Evolutionary conservation across 805 yeast genomes (phyloP).

Genomic region (Kockiozyma suomiensis): DNA sequence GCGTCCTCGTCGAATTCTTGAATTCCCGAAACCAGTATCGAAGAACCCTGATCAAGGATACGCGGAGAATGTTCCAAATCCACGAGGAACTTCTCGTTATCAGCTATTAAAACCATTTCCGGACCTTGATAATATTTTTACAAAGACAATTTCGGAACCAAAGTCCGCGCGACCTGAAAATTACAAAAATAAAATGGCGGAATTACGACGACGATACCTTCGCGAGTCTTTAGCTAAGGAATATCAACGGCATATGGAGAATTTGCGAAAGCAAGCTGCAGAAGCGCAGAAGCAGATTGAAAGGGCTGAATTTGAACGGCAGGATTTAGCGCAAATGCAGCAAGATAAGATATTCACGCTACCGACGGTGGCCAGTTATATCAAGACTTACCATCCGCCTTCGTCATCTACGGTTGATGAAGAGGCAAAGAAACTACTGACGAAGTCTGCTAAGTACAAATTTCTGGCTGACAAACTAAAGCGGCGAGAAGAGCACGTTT

Average conservation of each 20-base stretch:
- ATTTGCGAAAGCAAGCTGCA: background rate
- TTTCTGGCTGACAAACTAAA: background rate
- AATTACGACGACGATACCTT: constrained; percentile 14
- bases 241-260: constrained; percentile 2
- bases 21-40: constrained; percentile 8
- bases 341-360: constrained; percentile 19
- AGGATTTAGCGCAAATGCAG: constrained; percentile 1
- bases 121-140: constrained; percentile 8
- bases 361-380: constrained; percentile 18
- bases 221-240: constrained; percentile 6
- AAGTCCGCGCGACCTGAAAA: background rate
- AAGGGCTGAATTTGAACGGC: constrained; percentile 5
- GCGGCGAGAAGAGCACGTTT: background rate
- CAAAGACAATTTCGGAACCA: constrained; percentile 10
- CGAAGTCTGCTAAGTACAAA: background rate
- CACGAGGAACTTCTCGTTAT: constrained; percentile 12
- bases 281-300: constrained; percentile 3
- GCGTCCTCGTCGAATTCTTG: constrained; percentile 11
- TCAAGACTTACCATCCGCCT: constrained; percentile 18
- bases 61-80: constrained; percentile 15
- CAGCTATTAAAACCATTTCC: constrained; percentile 17
- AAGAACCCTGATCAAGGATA: constrained; percentile 9
- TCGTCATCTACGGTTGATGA: background rate
- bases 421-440: constrained; percentile 1
- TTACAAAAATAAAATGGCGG: constrained; percentile 3